These are phyloP conservation scores for Penicillium argentinense DNA, from an alignment of 495 filamentous ascomycete genomes.

Conservation along the genomic window DNA sequence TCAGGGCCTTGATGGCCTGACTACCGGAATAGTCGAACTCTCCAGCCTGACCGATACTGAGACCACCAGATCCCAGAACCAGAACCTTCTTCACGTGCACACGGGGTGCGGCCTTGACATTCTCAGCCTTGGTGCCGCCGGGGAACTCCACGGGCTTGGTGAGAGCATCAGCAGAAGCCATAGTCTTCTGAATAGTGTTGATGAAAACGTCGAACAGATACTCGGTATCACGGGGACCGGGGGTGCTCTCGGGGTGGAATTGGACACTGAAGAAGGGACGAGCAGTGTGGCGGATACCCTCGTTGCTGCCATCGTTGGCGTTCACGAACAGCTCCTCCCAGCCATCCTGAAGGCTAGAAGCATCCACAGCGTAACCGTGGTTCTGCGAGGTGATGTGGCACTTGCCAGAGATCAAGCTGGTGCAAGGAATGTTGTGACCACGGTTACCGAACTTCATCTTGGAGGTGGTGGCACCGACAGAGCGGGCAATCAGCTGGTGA, in stretches of 20 bases:
- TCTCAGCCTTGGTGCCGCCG: constrained; percentile 76
- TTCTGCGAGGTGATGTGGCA: constrained; percentile 99
- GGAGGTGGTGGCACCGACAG: constrained; percentile 79
- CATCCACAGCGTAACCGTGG: constrained; percentile 91
- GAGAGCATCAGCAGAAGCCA: constrained; percentile 61
- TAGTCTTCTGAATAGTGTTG: constrained; percentile 68
- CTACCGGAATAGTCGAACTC: constrained; percentile 98
- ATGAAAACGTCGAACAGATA: constrained; percentile 97
- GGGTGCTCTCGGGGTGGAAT: constrained; percentile 96
- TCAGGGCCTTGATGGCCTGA: constrained; percentile 91
- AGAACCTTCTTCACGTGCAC: constrained; percentile 94
- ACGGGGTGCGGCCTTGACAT: constrained; percentile 68
- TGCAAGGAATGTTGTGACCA: constrained; percentile 98
- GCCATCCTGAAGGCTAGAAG: constrained; percentile 65
- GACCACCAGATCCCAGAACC: constrained; percentile 90
- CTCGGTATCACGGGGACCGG: constrained; percentile 94
- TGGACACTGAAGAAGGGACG: constrained; percentile 97
- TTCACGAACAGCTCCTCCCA: constrained; percentile 97
- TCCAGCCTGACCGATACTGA: constrained; percentile 97
- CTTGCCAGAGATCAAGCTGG: constrained; percentile 86
- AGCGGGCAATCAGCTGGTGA: constrained; percentile 89
- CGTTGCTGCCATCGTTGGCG: constrained; percentile 96
- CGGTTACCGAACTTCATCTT: constrained; percentile 99
- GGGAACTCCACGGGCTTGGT: constrained; percentile 76
- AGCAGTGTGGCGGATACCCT: constrained; percentile 84